phyloP scores from a whole-genome alignment of 176 grass and related monocot genomes.

The Oryza meridionalis region DNA sequence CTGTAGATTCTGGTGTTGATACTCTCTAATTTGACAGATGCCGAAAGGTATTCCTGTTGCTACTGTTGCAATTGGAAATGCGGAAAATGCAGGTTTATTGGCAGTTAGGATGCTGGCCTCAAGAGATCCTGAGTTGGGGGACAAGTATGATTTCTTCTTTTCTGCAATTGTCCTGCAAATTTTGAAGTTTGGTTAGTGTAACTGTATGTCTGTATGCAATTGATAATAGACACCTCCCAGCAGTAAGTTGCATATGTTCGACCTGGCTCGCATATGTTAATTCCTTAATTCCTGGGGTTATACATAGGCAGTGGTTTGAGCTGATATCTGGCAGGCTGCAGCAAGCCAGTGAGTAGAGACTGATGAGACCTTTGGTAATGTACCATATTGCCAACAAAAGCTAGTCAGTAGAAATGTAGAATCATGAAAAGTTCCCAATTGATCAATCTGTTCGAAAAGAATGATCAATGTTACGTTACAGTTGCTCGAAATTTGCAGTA shows the following conservation, averaged over 20 bases:
- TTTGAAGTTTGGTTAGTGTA: background rate
- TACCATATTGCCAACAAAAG: background rate
- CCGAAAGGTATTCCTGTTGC: slow-evolving; percentile 91
- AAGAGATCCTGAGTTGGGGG: slow-evolving; percentile 66
- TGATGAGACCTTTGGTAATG: background rate
- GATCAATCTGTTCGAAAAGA: slow-evolving; percentile 4
- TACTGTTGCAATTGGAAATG: slow-evolving; percentile 77
- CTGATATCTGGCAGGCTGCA: background rate
- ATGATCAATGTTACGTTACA: background rate
- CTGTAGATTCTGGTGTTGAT: slow-evolving; percentile 4
- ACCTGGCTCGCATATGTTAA: slow-evolving; percentile 8
- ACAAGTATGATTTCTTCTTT: slow-evolving; percentile 50
- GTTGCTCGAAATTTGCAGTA: background rate
- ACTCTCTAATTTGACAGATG: slow-evolving; percentile 61
- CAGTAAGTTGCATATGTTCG: background rate
- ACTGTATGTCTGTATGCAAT: background rate
- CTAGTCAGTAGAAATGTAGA: background rate
- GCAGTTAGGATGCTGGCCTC: slow-evolving; percentile 64
- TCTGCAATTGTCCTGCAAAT: slow-evolving; percentile 1
- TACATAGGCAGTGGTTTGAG: background rate
- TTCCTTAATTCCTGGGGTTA: background rate
- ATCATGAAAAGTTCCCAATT: background rate
- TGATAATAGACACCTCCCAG: background rate
- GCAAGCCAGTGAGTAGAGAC: background rate
- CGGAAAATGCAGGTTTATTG: slow-evolving; percentile 85